Conservation (phyloP, 2,329 filamentous ascomycete species). For the Waltergamsia citrina region DNA sequence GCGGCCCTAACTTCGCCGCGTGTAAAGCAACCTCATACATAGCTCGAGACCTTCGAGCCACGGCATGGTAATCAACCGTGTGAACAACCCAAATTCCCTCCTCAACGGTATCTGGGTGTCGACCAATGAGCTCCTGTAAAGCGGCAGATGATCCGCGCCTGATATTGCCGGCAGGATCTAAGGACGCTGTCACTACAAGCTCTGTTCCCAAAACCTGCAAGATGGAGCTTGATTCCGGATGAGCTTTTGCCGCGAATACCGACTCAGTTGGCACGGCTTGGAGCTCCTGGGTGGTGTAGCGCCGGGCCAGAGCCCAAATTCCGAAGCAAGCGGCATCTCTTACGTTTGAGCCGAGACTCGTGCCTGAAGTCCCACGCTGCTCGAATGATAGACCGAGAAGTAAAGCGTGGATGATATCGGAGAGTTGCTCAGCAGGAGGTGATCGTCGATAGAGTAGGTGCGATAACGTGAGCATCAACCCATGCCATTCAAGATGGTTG, state of each 20-base stretch:
- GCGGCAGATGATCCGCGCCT: conserved; percentile 86
- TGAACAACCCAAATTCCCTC: conserved; percentile 83
- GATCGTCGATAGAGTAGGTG: conserved; percentile 81
- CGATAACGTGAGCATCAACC: conserved; percentile 76
- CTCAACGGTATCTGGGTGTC: conserved; percentile 76
- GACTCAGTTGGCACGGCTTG: conserved; percentile 46
- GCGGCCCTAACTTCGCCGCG: conserved; percentile 57
- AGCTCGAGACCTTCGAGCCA: conserved; percentile 77
- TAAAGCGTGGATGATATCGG: conserved; percentile 66
- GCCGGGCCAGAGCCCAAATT: conserved; percentile 82
- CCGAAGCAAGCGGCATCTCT: conserved; percentile 94
- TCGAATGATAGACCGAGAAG: conserved; percentile 80
- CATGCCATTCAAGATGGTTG: conserved; percentile 83
- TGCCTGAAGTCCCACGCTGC: conserved; percentile 76
- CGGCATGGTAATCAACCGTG: conserved; percentile 83
- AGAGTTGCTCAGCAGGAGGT: conserved; percentile 60
- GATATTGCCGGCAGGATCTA: conserved; percentile 91
- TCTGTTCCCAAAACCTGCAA: conserved; percentile 74
- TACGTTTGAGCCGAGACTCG: conserved; percentile 78
- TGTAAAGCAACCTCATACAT: conserved; percentile 66
- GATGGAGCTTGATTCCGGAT: conserved; percentile 34
- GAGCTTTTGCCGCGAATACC: conserved; percentile 27
- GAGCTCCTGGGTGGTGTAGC: conserved; percentile 76
- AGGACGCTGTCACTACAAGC: conserved; percentile 69
- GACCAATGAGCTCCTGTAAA: conserved; percentile 84